Conservation (phyloP, 805 yeast genomes). For the Candida bentonensis region DNA sequence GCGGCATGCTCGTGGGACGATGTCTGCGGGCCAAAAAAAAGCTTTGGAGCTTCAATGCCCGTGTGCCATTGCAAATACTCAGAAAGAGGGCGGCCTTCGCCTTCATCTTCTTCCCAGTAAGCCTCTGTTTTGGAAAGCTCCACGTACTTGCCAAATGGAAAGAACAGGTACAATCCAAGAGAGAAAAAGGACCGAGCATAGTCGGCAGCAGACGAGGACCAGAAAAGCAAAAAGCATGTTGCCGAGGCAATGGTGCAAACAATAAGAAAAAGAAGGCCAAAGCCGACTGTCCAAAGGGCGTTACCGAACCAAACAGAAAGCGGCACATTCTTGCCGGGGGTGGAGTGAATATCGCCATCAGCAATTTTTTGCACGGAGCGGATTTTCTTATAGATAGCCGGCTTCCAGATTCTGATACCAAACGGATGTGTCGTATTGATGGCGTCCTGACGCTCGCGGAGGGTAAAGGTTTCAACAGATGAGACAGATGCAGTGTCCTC, state of each 20-base stretch:
- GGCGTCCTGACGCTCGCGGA: conserved; percentile 88
- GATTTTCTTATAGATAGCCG: conserved; percentile 84
- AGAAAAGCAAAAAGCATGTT: conserved; percentile 29
- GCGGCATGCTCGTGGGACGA: conserved; percentile 2
- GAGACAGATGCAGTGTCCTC: conserved; percentile 20
- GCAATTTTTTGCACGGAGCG: conserved; percentile 88
- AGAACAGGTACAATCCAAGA: conserved; percentile 56
- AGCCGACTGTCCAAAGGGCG: conserved; percentile 53
- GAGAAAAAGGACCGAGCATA: conserved; percentile 49
- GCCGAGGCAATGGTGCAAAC: conserved; percentile 39
- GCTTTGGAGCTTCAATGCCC: conserved; percentile 34
- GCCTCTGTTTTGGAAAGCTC: conserved; percentile 63
- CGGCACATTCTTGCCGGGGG: conserved; percentile 36
- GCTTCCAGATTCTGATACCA: conserved; percentile 98
- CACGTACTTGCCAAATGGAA: conserved; percentile 86
- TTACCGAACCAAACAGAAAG: conserved; percentile 58
- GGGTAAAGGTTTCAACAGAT: conserved; percentile 70
- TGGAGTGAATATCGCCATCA: conserved; percentile 84
- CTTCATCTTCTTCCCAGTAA: conserved; percentile 73
- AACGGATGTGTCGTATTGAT: conserved; percentile 95
- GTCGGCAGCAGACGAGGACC: conserved; percentile 35
- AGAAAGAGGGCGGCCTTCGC: conserved; percentile 71
- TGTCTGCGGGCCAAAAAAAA: conserved; percentile 1
- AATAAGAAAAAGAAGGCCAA: conserved; percentile 50
- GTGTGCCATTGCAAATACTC: conserved; percentile 86